These are phyloP conservation scores for Chalciporus sp. DNA, from an alignment of 1,284 basidiomycete genomes.

Conservation along the genomic window DNA sequence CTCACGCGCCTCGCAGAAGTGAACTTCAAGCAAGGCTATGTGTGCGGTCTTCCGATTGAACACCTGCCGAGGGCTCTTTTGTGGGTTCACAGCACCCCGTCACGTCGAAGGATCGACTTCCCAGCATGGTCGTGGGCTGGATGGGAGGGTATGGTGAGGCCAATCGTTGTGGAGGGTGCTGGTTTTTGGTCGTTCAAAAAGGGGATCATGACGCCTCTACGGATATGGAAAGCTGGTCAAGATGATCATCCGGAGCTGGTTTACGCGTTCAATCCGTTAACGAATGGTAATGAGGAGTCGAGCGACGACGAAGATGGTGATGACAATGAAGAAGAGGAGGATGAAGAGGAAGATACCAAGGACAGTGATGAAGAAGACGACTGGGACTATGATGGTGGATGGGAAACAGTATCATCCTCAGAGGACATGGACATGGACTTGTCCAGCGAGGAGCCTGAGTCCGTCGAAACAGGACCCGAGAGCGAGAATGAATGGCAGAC, in stretches of 20 bases:
- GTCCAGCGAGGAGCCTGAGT: too few species aligned
- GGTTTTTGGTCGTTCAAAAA: not conserved
- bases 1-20: slow-evolving; percentile 4
- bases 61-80: slow-evolving; percentile 11
- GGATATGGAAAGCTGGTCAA: slow-evolving; percentile 11
- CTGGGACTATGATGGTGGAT: too few species aligned
- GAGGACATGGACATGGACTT: too few species aligned
- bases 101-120: slow-evolving; percentile 10
- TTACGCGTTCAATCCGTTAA: slow-evolving; percentile 9
- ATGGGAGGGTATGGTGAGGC: slow-evolving; percentile 10
- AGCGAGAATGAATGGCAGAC: not conserved
- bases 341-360: not conserved
- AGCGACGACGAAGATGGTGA: not conserved
- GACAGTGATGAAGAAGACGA: too few species aligned
- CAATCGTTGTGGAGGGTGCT: not conserved
- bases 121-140: slow-evolving; percentile 17
- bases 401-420: too few species aligned
- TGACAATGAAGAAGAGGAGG: not conserved
- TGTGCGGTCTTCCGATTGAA: slow-evolving; percentile 13
- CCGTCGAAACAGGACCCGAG: too few species aligned
- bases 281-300: not conserved
- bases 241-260: not conserved
- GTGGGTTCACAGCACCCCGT: slow-evolving; percentile 9
- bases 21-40: slow-evolving; percentile 14
- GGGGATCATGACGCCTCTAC: slow-evolving; percentile 5